A percentile compares a stretch with the other conserved stretches of the same genome.
Evolutionary conservation across 768 basidiomycete genomes (phyloP).

Genomic region (Fibroporia radiculosa): DNA sequence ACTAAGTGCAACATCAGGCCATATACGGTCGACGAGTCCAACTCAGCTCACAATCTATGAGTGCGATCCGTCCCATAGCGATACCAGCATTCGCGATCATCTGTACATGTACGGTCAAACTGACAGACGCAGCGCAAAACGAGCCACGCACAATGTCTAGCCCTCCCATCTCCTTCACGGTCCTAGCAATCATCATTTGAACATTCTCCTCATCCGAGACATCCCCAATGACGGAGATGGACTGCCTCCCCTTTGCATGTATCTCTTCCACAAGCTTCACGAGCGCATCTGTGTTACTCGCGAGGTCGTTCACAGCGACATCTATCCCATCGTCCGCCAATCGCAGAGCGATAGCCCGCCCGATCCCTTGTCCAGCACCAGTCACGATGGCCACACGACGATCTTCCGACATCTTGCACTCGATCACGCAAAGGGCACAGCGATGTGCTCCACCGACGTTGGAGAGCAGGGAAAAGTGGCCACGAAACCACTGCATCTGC

Average conservation of each 20-base stretch:
- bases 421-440: too few relatives aligned
- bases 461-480: too few relatives aligned
- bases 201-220: slow-evolving; percentile 36
- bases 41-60: too few relatives aligned
- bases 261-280: slow-evolving; percentile 10
- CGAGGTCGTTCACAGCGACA: slow-evolving; percentile 14
- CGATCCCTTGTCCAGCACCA: slow-evolving; percentile 29
- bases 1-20: too few relatives aligned
- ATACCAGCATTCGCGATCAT: slow-evolving; percentile 22
- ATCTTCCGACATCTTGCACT: too few relatives aligned
- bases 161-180: slow-evolving; percentile 27
- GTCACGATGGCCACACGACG: slow-evolving; percentile 33
- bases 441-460: too few relatives aligned
- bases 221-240: slow-evolving; percentile 28
- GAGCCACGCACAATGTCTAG: slow-evolving; percentile 37
- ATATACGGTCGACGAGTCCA: too few relatives aligned
- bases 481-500: too few relatives aligned
- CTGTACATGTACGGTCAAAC: slow-evolving; percentile 2
- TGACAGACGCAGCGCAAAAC: not conserved
- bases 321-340: slow-evolving; percentile 21
- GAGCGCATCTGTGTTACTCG: slow-evolving; percentile 4
- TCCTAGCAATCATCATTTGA: slow-evolving; percentile 26
- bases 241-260: slow-evolving; percentile 15
- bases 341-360: slow-evolving; percentile 18
- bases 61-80: too few relatives aligned